These are phyloP conservation scores for Conticribra guillardii DNA, from an alignment of 108 stramenopile species.

Conservation along the genomic window DNA sequence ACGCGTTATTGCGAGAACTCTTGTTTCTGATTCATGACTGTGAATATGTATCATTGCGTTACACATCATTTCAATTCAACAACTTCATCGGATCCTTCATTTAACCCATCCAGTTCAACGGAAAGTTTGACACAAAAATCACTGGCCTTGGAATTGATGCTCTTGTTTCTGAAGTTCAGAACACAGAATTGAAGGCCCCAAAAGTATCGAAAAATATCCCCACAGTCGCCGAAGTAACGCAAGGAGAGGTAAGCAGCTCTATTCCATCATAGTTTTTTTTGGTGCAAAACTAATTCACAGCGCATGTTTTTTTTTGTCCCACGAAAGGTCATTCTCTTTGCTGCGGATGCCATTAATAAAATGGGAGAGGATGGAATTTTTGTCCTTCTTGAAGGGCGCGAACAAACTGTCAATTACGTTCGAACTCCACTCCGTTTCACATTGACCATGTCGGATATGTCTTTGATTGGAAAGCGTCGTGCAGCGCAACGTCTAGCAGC, in stretches of 20 bases:
- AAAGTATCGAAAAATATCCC: constrained; percentile 87
- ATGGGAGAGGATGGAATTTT: constrained; percentile 75
- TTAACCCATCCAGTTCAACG: constrained; percentile 41
- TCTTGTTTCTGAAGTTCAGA: constrained; percentile 76
- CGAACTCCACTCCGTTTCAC: constrained; percentile 77
- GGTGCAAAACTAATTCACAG: too few species aligned
- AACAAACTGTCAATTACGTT: constrained; percentile 90
- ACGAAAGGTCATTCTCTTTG: constrained; percentile 74
- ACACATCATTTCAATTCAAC: background rate
- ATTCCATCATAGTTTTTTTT: too few species aligned
- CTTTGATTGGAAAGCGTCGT: constrained; percentile 84
- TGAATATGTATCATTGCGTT: background rate
- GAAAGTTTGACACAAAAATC: constrained; percentile 78
- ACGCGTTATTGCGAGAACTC: too few species aligned
- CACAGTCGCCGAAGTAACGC: constrained; percentile 86
- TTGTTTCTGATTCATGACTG: too few species aligned
- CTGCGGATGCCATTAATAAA: constrained; percentile 65
- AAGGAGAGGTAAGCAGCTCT: constrained; percentile 65
- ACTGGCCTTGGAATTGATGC: constrained; percentile 75
- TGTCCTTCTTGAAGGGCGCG: constrained; percentile 85
- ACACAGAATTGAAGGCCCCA: constrained; percentile 77
- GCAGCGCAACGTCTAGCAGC: constrained; percentile 89
- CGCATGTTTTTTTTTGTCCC: too few species aligned
- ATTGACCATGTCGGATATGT: constrained; percentile 68
- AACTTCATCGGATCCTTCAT: background rate